Conservation (phyloP, 2,329 filamentous ascomycete species). For the Onygena corvina region DNA sequence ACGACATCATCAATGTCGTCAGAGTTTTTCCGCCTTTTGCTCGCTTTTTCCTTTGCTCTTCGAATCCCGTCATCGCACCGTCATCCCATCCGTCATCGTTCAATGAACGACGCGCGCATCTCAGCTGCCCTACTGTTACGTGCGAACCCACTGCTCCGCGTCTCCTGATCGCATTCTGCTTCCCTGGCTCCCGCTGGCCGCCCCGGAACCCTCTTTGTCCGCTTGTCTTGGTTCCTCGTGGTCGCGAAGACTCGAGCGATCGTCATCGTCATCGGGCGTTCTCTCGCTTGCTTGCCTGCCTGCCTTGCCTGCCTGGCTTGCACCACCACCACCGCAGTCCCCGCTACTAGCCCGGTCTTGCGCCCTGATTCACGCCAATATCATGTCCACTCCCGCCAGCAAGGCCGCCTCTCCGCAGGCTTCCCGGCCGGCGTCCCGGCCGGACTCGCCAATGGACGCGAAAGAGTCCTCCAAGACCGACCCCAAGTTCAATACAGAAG, state of each 20-base stretch:
- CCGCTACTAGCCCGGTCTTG: conserved; percentile 7
- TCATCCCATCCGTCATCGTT: conserved; percentile 12
- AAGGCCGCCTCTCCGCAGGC: conserved; percentile 25
- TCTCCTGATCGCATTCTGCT: conserved; percentile 6
- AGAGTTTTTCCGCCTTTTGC: conserved; percentile 13
- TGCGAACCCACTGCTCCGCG: conserved; percentile 3
- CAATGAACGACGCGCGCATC: conserved; percentile 9
- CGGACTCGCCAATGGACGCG: conserved; percentile 34
- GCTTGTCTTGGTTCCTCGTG: background rate
- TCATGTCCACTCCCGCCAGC: conserved; percentile 33
- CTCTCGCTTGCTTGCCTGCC: conserved; percentile 4
- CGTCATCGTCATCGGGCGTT: conserved; percentile 10
- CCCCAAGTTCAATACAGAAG: conserved; percentile 26
- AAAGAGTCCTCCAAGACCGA: conserved; percentile 24
- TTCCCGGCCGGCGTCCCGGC: conserved; percentile 23
- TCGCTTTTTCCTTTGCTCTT: conserved; percentile 15
- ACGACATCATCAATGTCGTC: conserved; percentile 18
- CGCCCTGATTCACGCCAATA: conserved; percentile 6
- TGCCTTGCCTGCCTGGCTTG: conserved; percentile 9
- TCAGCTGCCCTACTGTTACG: conserved; percentile 9
- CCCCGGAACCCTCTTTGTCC: conserved; percentile 14
- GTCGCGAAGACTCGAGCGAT: conserved; percentile 11
- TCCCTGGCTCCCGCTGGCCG: conserved; percentile 16
- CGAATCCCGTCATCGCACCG: conserved; percentile 13
- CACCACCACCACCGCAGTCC: conserved; percentile 12